Conservation (phyloP, 2,329 filamentous ascomycete genomes). For the Chaetomium sp. region DNA sequence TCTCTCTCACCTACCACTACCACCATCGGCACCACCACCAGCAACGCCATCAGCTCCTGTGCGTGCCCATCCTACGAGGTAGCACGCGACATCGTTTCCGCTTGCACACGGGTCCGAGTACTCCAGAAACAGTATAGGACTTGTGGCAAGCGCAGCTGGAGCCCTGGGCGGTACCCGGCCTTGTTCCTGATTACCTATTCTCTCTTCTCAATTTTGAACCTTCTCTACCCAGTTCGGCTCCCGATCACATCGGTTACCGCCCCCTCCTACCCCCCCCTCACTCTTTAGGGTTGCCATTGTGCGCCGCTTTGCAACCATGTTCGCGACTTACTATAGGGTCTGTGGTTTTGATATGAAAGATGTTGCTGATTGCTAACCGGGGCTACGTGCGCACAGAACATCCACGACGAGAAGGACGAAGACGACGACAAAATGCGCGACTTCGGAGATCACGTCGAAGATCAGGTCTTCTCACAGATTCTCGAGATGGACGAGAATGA, state of each 20-base stretch:
- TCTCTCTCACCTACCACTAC: neutral
- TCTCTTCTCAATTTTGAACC: neutral
- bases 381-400: conserved; percentile 28
- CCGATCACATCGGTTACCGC: neutral
- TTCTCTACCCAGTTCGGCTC: neutral
- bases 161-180: conserved; percentile 5
- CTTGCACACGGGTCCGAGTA: conserved; percentile 9
- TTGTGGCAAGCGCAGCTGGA: conserved; percentile 2
- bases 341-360: neutral
- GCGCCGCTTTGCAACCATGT: conserved; percentile 5
- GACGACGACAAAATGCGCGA: conserved; percentile 56
- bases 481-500: conserved; percentile 97
- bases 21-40: neutral
- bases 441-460: conserved; percentile 77
- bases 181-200: neutral
- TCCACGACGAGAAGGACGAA: conserved; percentile 50
- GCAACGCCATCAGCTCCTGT: neutral
- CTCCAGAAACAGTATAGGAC: neutral
- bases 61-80: neutral
- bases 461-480: conserved; percentile 85
- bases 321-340: conserved; percentile 1
- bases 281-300: neutral
- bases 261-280: neutral
- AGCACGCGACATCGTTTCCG: conserved; percentile 3
- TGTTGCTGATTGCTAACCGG: conserved; percentile 23